phyloP scores from a whole-genome alignment of 1,284 basidiomycete species.

The Cystobasidiaceae sp. region DNA sequence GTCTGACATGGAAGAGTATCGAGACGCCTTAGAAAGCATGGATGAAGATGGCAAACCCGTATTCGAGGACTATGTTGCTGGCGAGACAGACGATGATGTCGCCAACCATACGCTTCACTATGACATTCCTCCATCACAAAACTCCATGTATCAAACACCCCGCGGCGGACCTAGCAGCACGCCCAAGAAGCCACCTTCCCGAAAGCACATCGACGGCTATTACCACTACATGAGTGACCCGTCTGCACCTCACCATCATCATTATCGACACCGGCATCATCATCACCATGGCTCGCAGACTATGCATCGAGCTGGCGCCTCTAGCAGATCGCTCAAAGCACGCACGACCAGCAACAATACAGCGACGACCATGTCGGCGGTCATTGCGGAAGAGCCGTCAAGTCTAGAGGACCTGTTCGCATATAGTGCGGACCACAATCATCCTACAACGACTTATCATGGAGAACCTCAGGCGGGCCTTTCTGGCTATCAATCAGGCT shows the following conservation, averaged over 20 bases:
- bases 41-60: not conserved
- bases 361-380: not conserved
- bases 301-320: no score
- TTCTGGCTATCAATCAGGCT: no score
- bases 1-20: not conserved
- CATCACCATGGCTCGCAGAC: not conserved
- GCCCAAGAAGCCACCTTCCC: not conserved
- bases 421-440: not conserved
- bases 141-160: slow-evolving; percentile 3
- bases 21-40: not conserved
- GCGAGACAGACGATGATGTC: not conserved
- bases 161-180: not conserved
- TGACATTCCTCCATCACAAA: not conserved
- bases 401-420: slow-evolving; percentile 10
- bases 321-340: not conserved
- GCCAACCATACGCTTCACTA: not conserved
- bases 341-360: not conserved
- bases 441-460: no score
- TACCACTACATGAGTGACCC: not conserved
- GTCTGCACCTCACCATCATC: not conserved
- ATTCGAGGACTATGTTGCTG: slow-evolving; percentile 3
- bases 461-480: no score
- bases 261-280: not conserved
- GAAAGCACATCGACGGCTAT: not conserved
- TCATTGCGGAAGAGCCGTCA: not conserved